Conservation (phyloP, 306 rosid species). For the Acacia crassicarpa region DNA sequence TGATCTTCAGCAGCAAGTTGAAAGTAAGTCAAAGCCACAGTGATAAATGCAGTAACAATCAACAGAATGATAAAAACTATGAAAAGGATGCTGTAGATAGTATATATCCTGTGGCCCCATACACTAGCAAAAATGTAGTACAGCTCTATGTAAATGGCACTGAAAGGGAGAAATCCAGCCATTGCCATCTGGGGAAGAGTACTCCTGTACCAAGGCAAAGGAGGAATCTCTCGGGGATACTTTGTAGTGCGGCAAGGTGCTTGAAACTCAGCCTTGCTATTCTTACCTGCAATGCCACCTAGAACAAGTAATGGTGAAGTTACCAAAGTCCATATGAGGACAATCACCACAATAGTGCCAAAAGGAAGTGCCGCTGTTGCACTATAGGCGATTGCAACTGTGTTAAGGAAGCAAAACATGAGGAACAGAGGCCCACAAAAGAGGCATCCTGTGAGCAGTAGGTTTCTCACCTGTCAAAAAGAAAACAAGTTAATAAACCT, state of each 20-base stretch:
- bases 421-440: slow-evolving; percentile 94
- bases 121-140: slow-evolving; percentile 98
- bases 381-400: slow-evolving; percentile 88
- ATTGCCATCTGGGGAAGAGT: slow-evolving; percentile 97
- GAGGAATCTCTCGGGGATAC: slow-evolving; percentile 91
- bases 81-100: slow-evolving; percentile 94
- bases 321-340: slow-evolving; percentile 91
- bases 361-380: slow-evolving; percentile 99
- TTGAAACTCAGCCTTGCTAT: slow-evolving; percentile 87
- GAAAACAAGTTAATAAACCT: slow-evolving; percentile 30
- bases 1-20: slow-evolving; percentile 99
- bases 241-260: slow-evolving; percentile 95
- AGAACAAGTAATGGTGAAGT: slow-evolving; percentile 91
- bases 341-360: slow-evolving; percentile 91
- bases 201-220: slow-evolving; percentile 89
- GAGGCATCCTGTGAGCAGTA: slow-evolving; percentile 91
- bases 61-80: slow-evolving; percentile 91
- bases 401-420: slow-evolving; percentile 95
- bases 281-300: slow-evolving; percentile 98
- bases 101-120: slow-evolving; percentile 98
- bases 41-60: slow-evolving; percentile 96
- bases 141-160: slow-evolving; percentile 95
- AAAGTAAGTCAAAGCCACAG: slow-evolving; percentile 97
- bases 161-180: slow-evolving; percentile 98
- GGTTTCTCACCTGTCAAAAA: slow-evolving; percentile 81